phyloP scores from a whole-genome alignment of 805 yeast genomes.

The Candida golubevii region DNA sequence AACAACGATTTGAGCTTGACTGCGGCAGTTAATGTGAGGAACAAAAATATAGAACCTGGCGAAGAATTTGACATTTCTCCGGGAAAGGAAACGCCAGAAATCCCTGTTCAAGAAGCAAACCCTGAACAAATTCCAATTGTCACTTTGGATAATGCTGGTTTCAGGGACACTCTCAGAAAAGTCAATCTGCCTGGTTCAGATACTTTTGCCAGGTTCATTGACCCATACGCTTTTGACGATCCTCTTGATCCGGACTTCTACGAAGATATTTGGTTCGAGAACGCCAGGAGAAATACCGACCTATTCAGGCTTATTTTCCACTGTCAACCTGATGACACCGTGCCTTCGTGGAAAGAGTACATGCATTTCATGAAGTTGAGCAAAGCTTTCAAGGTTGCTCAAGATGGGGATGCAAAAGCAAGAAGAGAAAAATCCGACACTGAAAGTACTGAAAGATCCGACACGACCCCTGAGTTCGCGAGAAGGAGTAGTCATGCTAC shows the following conservation, averaged over 20 bases:
- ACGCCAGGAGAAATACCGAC: constrained; percentile 78
- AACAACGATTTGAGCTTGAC: constrained; percentile 4
- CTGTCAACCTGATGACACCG: constrained; percentile 91
- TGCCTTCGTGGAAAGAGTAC: constrained; percentile 86
- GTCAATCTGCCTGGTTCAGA: constrained; percentile 36
- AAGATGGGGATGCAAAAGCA: constrained; percentile 30
- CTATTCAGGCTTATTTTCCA: constrained; percentile 83
- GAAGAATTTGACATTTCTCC: constrained; percentile 17
- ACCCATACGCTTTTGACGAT: constrained; percentile 86
- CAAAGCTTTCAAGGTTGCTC: constrained; percentile 49
- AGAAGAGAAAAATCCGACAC: constrained; percentile 20
- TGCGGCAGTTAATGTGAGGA: constrained; percentile 10
- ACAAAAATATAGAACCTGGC: constrained; percentile 4
- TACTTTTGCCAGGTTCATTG: constrained; percentile 51
- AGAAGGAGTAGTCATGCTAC: constrained; percentile 21
- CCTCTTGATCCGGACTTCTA: constrained; percentile 80
- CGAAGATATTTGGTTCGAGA: constrained; percentile 79
- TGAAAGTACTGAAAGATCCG: constrained; percentile 15
- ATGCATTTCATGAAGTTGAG: constrained; percentile 61
- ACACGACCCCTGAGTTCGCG: constrained; percentile 7
- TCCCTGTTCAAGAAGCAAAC: constrained; percentile 20
- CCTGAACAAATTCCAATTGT: constrained; percentile 27
- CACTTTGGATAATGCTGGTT: constrained; percentile 40
- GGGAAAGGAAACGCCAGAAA: constrained; percentile 9
- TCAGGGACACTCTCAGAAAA: constrained; percentile 35